A percentile compares a stretch with the other conserved stretches of the same genome.
Conservation (phyloP, 1,284 basidiomycete species). For the Schizophyllum amplum region DNA sequence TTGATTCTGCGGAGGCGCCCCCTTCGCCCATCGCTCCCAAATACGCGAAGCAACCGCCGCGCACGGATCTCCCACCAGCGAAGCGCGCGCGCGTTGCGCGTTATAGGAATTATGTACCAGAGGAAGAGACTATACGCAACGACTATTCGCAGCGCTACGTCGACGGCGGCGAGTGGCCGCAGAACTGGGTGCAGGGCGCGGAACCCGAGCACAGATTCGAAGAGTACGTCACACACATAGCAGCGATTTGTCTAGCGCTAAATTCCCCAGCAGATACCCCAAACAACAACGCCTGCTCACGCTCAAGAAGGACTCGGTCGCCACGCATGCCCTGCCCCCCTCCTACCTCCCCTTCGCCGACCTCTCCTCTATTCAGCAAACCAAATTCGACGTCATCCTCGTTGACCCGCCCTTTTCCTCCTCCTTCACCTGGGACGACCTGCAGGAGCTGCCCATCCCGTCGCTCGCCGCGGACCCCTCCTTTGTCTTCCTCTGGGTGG, state of each 20-base stretch:
- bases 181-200: constrained; percentile 85
- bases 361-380: constrained; percentile 45
- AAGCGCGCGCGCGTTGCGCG: constrained; percentile 62
- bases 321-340: constrained; percentile 53
- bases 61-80: constrained; percentile 55
- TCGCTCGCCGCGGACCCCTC: constrained; percentile 84
- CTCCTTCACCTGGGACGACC: constrained; percentile 77
- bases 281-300: constrained; percentile 78
- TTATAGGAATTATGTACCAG: constrained; percentile 74
- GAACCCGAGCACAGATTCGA: constrained; percentile 82
- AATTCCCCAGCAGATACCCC: constrained; percentile 68
- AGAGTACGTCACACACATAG: constrained; percentile 63
- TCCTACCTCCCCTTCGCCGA: constrained; percentile 59
- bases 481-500: constrained; percentile 97
- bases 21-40: constrained; percentile 29
- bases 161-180: constrained; percentile 83
- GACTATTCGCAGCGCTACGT: constrained; percentile 92
- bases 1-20: constrained; percentile 32
- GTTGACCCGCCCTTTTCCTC: constrained; percentile 85
- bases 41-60: no score
- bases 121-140: constrained; percentile 92
- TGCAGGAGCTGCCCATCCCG: constrained; percentile 78
- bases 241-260: constrained; percentile 3
- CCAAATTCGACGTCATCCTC: constrained; percentile 90
- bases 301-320: constrained; percentile 70